A percentile compares a stretch with the other conserved stretches of the same genome.
Evolutionary conservation across 108 stramenopile genomes (phyloP).

Genomic region (Pseudonitzschia multistriata): DNA sequence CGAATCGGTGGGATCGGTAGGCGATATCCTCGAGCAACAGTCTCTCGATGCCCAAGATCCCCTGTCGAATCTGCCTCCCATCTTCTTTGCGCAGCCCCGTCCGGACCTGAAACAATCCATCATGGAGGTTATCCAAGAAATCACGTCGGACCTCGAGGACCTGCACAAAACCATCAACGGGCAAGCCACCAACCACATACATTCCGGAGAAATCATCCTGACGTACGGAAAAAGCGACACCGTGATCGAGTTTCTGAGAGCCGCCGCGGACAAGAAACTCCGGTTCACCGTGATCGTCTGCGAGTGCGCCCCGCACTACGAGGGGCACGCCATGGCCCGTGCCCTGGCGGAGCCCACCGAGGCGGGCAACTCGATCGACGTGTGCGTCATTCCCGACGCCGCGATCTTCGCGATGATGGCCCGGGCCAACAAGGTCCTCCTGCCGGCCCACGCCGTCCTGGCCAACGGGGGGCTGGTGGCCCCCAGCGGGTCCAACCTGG

Average conservation of each 20-base stretch:
- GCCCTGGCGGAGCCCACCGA: conserved; percentile 59
- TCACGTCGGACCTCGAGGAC: conserved; percentile 83
- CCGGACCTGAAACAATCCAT: conserved; percentile 72
- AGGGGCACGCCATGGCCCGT: conserved; percentile 85
- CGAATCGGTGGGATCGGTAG: conserved; percentile 27
- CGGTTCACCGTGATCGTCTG: conserved; percentile 95
- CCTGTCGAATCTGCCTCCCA: conserved; percentile 44
- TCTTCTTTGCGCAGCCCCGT: conserved; percentile 46
- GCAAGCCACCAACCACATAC: conserved; percentile 90
- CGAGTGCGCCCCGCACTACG: conserved; percentile 86
- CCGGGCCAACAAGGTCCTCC: conserved; percentile 92
- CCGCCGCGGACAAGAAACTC: conserved; percentile 83
- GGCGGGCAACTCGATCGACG: conserved; percentile 60
- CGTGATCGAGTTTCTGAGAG: conserved; percentile 72
- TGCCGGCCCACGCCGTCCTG: conserved; percentile 94
- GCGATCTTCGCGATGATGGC: conserved; percentile 78
- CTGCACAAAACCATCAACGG: conserved; percentile 85
- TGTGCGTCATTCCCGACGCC: conserved; percentile 50
- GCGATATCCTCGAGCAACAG: conserved; percentile 18
- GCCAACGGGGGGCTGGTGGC: conserved; percentile 97
- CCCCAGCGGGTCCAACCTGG: conserved; percentile 84
- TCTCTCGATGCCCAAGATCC: conserved; percentile 6
- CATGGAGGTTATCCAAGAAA: conserved; percentile 90
- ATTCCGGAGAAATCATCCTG: conserved; percentile 91
- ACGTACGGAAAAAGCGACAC: conserved; percentile 88